phyloP scores from a whole-genome alignment of 441 rosid species.

The Kokia cookei region DNA sequence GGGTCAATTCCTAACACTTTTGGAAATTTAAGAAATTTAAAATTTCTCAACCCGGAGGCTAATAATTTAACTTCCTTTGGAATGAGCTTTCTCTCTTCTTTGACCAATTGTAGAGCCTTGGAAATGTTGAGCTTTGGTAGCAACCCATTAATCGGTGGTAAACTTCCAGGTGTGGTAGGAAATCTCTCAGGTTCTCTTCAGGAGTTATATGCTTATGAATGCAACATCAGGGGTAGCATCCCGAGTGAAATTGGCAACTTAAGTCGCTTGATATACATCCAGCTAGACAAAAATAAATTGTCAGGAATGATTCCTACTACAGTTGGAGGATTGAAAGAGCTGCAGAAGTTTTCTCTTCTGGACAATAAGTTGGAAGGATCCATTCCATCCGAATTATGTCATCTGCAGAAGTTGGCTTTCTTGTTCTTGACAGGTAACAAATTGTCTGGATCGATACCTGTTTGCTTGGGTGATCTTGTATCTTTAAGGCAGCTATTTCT shows the following conservation, averaged over 20 bases:
- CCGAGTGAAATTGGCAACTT: background rate
- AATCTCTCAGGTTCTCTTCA: background rate
- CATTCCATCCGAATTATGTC: background rate
- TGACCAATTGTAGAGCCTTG: background rate
- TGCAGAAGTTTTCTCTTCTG: background rate
- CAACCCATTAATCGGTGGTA: background rate
- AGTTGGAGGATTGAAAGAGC: background rate
- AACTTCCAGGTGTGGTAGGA: background rate
- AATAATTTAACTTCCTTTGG: background rate
- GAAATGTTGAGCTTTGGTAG: background rate
- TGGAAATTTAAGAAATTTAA: background rate
- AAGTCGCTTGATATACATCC: background rate
- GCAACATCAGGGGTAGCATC: background rate
- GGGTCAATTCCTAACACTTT: background rate
- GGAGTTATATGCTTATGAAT: rapidly evolving
- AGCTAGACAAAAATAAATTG: background rate
- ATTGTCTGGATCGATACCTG: background rate
- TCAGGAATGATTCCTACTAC: slow-evolving; percentile 1
- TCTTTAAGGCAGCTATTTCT: background rate
- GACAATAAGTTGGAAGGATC: background rate
- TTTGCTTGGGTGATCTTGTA: background rate
- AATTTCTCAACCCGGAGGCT: rapidly evolving
- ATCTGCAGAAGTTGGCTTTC: background rate
- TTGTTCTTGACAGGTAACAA: background rate
- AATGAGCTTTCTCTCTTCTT: background rate